Evolutionary conservation across 331 rosid genomes (phyloP), one percentile per base, ranked within the genome.

Genomic region (Stylosanthes scabra): DNA sequence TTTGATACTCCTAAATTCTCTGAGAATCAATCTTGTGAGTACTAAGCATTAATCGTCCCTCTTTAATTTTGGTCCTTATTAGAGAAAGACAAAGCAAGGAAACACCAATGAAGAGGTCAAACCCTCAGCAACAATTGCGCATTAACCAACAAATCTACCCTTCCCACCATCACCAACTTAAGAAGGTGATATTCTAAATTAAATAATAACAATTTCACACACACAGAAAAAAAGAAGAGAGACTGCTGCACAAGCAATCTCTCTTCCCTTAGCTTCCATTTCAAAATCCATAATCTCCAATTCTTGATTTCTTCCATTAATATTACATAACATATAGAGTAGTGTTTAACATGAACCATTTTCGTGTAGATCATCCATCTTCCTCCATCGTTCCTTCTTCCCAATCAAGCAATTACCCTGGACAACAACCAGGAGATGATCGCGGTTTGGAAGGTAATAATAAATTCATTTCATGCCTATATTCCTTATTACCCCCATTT

Each of bases 81-180:
- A 14, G 58, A 52, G 27, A 52, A 52, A 52, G 58, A 52, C 58
- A 52, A 52, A n/a, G 58, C 58, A 8, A 52, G 27, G 27, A 25
- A 52, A 52, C 28, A 52, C 58, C 58, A 52, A 52, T 52, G 58
- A 52, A 52, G 16, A 52, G 2, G 58, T 52, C 58, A 52, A 52
- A 52, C 58, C 28, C 28, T 6, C 58, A 7, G 10, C 58, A 52
- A 52, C 16, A 52, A 52, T 52, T 52, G 25, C 58, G 58, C 58
- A 52, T 52, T 15, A 52, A 52, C 58, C 28, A 6, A 15, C 28
- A 52, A 52, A 52, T n/a, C 58, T 6, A 14, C 28, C 58, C 15
- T 14, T 14, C 58, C 58, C 7, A 52, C 58, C 12, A 52, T n/a
- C 27, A 52, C 58, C 27, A 52, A 52, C 58, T 52, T 14, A 52